These are phyloP conservation scores for Trypanosoma rangeli DNA, from an alignment of 208 protist species.

Conservation along the genomic window DNA sequence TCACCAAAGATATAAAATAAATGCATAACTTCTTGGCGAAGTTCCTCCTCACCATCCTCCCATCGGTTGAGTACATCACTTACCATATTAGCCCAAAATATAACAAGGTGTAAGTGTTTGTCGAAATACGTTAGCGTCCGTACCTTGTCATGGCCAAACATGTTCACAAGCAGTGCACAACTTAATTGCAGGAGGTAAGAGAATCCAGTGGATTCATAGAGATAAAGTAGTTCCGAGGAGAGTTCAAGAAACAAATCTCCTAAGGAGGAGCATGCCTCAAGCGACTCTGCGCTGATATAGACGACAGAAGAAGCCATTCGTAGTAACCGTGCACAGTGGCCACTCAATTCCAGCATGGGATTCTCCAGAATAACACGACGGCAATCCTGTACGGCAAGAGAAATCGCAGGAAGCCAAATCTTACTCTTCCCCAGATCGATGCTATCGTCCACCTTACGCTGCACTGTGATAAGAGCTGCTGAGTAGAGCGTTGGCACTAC, in stretches of 20 bases:
- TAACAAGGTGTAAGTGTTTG: slow-evolving; percentile 35
- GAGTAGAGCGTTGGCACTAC: slow-evolving; percentile 20
- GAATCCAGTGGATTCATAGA: slow-evolving; percentile 20
- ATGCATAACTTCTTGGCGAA: slow-evolving; percentile 72
- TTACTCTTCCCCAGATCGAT: slow-evolving; percentile 55
- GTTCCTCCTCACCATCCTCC: slow-evolving; percentile 66
- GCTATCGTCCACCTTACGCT: slow-evolving; percentile 45
- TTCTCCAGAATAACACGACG: slow-evolving; percentile 38
- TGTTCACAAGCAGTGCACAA: slow-evolving; percentile 71
- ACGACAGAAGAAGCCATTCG: slow-evolving; percentile 59
- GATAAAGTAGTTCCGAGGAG: slow-evolving; percentile 33
- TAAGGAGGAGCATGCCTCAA: slow-evolving; percentile 36
- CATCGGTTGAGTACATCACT: slow-evolving; percentile 44
- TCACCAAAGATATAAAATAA: slow-evolving; percentile 75
- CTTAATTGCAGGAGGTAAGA: slow-evolving; percentile 53
- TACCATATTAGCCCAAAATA: slow-evolving; percentile 50
- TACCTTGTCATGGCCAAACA: slow-evolving; percentile 71
- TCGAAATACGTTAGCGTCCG: slow-evolving; percentile 45
- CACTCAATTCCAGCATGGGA: slow-evolving; percentile 34
- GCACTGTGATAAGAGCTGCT: slow-evolving; percentile 32
- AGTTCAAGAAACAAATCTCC: slow-evolving; percentile 46
- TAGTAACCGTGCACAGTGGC: slow-evolving; percentile 43
- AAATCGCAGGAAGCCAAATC: slow-evolving; percentile 53
- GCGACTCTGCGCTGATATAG: slow-evolving; percentile 52
- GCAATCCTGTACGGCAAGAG: slow-evolving; percentile 48